phyloP scores from a whole-genome alignment of 495 filamentous ascomycete species.

The Hyaloscypha hepaticicola region DNA sequence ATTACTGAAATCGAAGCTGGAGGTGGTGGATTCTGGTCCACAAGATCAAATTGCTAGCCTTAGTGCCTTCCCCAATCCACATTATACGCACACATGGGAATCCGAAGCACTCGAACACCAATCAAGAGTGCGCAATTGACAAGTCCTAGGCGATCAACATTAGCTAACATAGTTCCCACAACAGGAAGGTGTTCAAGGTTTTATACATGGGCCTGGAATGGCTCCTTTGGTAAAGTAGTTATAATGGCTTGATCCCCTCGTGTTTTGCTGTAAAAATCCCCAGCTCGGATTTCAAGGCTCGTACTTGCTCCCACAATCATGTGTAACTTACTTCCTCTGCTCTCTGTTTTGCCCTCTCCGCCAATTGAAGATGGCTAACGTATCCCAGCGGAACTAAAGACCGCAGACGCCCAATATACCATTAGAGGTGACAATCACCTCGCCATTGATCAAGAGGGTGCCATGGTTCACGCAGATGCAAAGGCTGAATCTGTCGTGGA shows the following conservation, averaged over 20 bases:
- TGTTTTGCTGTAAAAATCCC: background rate
- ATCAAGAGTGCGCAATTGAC: background rate
- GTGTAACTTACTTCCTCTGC: background rate
- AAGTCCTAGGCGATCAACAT: background rate
- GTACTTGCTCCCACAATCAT: background rate
- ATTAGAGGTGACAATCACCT: background rate
- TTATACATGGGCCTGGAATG: background rate
- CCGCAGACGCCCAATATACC: background rate
- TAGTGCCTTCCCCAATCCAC: background rate
- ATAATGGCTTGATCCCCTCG: background rate
- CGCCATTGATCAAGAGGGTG: slow-evolving; percentile 2
- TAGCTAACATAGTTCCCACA: background rate
- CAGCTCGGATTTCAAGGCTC: background rate
- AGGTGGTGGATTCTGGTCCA: background rate
- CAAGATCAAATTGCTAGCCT: background rate
- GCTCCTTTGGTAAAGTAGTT: background rate
- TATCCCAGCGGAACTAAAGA: slow-evolving; percentile 1
- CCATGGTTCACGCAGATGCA: slow-evolving; percentile 2
- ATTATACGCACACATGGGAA: background rate
- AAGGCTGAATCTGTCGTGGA: background rate
- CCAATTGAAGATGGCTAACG: background rate
- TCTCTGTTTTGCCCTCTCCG: background rate
- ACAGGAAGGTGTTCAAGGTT: background rate
- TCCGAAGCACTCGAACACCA: background rate
- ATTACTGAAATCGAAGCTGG: background rate